Base-by-base conservation (phyloP, 805 yeast species). In the Diddensiella caesifluorescens region DNA sequence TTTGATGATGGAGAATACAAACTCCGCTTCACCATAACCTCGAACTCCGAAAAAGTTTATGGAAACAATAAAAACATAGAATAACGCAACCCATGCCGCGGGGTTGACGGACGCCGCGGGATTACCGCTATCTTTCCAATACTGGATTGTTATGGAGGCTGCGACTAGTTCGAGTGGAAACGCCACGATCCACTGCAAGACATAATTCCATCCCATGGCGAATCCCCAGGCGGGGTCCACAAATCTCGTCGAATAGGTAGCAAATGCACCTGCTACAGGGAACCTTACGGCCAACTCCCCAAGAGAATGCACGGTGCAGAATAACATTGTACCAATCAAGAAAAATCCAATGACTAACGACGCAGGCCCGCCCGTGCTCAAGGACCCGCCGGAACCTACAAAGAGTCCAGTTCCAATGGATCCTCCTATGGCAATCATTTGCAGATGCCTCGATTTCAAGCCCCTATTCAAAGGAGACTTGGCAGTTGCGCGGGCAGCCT, bases 321-420 rank as follows among this genome's bases (percentile, higher is more conserved):
- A 79, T 39, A 83, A 72, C 64, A 80, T 74, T 35, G 78, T 63
- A 19, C 85, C 85, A 61, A 80, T 74, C 33, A 77, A 58, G 28
- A 72, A 63, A 55, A 73, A 78, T 27, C 83, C 77, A 31, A 80
- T 68, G 36, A 82, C 62, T 27, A 73, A 51, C 38, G 75, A 74
- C 4, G 71, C 83, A 3, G 87, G 85, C 26, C 89, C 90, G 15
- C 66, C 69, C 4, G 65, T 60, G 23, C 62, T 57, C 49, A 83
- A 68, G 2, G 83, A 73, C 15, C 66, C 61, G 29, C 86, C 87
- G 10, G 78, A 67, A 52, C 88, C 87, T 38, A 83, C 79, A 49
- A 83, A 75, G 42, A 82, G 62, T 58, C 90, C 89, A 2, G 87
- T 79, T 50, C 90, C 90, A 38, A 81, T 77, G 51, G 82, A 77